Evolutionary conservation across 257 asterid species (phyloP).

Genomic region (Solanum piurae): DNA sequence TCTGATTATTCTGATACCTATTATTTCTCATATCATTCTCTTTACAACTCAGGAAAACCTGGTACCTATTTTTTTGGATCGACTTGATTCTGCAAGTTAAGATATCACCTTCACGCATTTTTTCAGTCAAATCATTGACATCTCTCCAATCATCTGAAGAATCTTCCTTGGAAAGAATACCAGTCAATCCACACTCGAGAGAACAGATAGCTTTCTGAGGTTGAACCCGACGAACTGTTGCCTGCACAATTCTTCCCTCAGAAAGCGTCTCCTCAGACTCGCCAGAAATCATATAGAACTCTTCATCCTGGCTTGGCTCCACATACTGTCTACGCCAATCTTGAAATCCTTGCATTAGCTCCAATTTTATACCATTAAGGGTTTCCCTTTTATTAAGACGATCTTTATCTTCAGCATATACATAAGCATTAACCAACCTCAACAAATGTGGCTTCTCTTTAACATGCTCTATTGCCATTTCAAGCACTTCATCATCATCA

Average conservation of each 20-base stretch:
- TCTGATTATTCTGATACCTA: constrained; percentile 34
- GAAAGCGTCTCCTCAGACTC: constrained; percentile 76
- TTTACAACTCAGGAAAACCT: constrained; percentile 65
- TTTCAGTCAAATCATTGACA: constrained; percentile 59
- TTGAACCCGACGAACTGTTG: constrained; percentile 79
- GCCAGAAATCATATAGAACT: constrained; percentile 82
- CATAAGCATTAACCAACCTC: constrained; percentile 54
- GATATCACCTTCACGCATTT: constrained; percentile 72
- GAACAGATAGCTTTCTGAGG: constrained; percentile 62
- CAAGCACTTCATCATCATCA: constrained; percentile 84
- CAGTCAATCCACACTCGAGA: constrained; percentile 89
- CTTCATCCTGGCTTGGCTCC: constrained; percentile 83
- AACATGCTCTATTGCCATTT: constrained; percentile 91
- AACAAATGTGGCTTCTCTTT: constrained; percentile 77
- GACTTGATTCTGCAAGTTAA: constrained; percentile 75
- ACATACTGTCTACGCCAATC: constrained; percentile 68
- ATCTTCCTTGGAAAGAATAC: constrained; percentile 76
- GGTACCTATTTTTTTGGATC: constrained; percentile 73
- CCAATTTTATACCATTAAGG: constrained; percentile 71
- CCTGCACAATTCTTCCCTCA: constrained; percentile 91
- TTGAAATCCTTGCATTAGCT: constrained; percentile 88
- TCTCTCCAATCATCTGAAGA: constrained; percentile 58
- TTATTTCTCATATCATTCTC: constrained; percentile 70
- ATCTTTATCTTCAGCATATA: constrained; percentile 58
- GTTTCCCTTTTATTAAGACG: constrained; percentile 65